Conservation (phyloP, 2,329 filamentous ascomycete species). For the Cyclaneusma minus region DNA sequence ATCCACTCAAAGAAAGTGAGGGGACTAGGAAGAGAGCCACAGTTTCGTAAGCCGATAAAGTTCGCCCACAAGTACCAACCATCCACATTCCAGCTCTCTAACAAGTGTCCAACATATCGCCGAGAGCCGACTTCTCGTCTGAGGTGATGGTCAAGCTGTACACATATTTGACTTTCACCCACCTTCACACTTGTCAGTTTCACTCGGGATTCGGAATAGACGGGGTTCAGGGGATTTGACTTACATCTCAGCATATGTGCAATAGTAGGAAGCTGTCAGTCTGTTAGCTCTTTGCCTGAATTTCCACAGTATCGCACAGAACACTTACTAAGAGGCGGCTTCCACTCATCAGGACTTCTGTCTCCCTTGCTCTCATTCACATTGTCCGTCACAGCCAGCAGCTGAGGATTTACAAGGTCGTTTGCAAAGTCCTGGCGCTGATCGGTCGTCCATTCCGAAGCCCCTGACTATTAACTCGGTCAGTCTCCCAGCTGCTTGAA, state of each 20-base stretch:
- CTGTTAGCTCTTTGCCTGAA: constrained; percentile 6
- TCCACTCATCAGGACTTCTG: constrained; percentile 58
- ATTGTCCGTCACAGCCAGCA: constrained; percentile 64
- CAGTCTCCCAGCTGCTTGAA: constrained; percentile 3
- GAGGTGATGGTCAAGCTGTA: constrained; percentile 54
- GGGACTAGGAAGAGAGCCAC: too few relatives aligned
- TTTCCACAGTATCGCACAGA: neutral
- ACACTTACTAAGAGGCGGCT: constrained; percentile 44
- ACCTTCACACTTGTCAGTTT: too few relatives aligned
- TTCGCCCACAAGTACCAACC: too few relatives aligned
- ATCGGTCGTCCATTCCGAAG: constrained; percentile 53
- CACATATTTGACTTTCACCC: constrained; percentile 63
- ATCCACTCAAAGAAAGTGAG: too few relatives aligned
- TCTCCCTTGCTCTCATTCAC: constrained; percentile 66
- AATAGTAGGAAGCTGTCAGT: constrained; percentile 43
- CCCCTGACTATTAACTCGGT: constrained; percentile 39
- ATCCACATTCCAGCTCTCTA: too few relatives aligned
- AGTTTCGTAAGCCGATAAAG: too few relatives aligned
- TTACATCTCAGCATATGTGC: constrained; percentile 57
- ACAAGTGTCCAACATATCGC: constrained; percentile 49
- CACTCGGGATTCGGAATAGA: too few relatives aligned
- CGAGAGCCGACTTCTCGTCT: constrained; percentile 55
- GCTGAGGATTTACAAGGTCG: constrained; percentile 59
- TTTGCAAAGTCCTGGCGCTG: constrained; percentile 59
- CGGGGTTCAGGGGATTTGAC: too few relatives aligned